These are phyloP conservation scores for Hypoxylon lienhwacheense DNA, from an alignment of 495 filamentous ascomycete species.

Conservation along the genomic window DNA sequence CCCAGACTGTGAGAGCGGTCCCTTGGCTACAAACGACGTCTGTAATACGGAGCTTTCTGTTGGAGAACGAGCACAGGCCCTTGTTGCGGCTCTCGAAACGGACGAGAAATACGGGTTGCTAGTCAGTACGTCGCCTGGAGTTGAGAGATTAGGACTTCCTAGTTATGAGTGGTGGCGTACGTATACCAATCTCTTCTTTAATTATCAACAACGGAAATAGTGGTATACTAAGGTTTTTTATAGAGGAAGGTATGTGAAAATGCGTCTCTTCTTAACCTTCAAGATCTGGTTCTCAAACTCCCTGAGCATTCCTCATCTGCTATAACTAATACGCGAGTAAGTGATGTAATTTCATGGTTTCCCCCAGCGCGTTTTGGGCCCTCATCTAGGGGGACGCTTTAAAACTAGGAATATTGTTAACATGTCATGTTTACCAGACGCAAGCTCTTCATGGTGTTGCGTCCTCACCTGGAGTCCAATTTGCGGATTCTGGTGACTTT, in stretches of 20 bases:
- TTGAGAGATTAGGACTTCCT: slow-evolving; percentile 59
- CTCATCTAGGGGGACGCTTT: background rate
- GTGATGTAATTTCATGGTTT: too few relatives aligned
- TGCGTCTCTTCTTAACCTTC: background rate
- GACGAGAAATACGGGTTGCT: slow-evolving; percentile 58
- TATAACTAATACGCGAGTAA: too few relatives aligned
- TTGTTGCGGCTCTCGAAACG: slow-evolving; percentile 25
- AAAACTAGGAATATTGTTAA: background rate
- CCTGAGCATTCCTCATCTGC: too few relatives aligned
- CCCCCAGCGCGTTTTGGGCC: too few relatives aligned
- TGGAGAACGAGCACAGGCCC: slow-evolving; percentile 20
- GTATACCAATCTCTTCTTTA: slow-evolving; percentile 6
- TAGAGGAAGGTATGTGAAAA: slow-evolving; percentile 33
- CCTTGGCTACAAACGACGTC: slow-evolving; percentile 30
- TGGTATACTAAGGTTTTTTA: background rate
- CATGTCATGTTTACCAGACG: background rate
- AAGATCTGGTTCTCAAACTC: too few relatives aligned
- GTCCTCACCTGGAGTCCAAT: slow-evolving; percentile 53
- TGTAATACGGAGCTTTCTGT: slow-evolving; percentile 29
- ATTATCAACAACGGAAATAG: background rate
- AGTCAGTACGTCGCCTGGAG: slow-evolving; percentile 54
- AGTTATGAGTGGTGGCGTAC: slow-evolving; percentile 54
- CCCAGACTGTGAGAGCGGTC: slow-evolving; percentile 31
- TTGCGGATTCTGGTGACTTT: slow-evolving; percentile 52
- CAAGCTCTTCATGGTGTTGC: slow-evolving; percentile 61